These are phyloP conservation scores for Geotrichum phurueaensis DNA, from an alignment of 1,139 yeast species.

Conservation along the genomic window DNA sequence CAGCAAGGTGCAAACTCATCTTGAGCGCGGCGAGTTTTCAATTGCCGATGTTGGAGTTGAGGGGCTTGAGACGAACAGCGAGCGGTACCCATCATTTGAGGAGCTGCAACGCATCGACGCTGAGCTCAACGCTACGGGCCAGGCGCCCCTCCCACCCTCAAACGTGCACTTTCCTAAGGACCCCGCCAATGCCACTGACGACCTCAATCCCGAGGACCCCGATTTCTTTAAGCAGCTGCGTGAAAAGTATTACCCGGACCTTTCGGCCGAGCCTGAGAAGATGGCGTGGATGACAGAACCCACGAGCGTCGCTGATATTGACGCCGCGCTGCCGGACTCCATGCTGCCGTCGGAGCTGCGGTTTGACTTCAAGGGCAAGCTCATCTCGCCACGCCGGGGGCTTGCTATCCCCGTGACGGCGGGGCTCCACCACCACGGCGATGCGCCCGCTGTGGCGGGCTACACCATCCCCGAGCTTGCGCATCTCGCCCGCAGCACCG, in stretches of 20 bases:
- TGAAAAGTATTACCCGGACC: slow-evolving; percentile 79
- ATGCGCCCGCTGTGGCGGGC: slow-evolving; percentile 85
- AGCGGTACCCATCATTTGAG: slow-evolving; percentile 18
- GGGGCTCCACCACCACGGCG: slow-evolving; percentile 91
- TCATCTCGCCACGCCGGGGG: slow-evolving; percentile 51
- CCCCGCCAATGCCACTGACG: slow-evolving; percentile 10
- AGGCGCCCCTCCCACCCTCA: slow-evolving; percentile 1
- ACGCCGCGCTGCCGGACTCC: slow-evolving; percentile 29
- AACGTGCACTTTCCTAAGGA: slow-evolving; percentile 16
- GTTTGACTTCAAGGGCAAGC: slow-evolving; percentile 80
- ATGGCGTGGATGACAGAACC: slow-evolving; percentile 84
- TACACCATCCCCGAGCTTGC: slow-evolving; percentile 80
- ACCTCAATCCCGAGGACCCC: slow-evolving; percentile 46
- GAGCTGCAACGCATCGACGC: slow-evolving; percentile 12
- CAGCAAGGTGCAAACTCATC: background rate
- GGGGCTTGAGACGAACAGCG: slow-evolving; percentile 7
- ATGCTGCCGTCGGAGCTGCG: slow-evolving; percentile 51
- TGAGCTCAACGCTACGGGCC: slow-evolving; percentile 11
- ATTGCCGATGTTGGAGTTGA: slow-evolving; percentile 17
- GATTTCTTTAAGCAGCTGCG: slow-evolving; percentile 73
- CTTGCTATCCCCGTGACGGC: slow-evolving; percentile 46
- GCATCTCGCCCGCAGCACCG: slow-evolving; percentile 70
- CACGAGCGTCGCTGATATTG: slow-evolving; percentile 31
- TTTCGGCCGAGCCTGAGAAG: slow-evolving; percentile 76
- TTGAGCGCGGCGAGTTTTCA: slow-evolving; percentile 5